Conservation (phyloP, 176 grass and related monocot species). For the Oryza glumipatula region DNA sequence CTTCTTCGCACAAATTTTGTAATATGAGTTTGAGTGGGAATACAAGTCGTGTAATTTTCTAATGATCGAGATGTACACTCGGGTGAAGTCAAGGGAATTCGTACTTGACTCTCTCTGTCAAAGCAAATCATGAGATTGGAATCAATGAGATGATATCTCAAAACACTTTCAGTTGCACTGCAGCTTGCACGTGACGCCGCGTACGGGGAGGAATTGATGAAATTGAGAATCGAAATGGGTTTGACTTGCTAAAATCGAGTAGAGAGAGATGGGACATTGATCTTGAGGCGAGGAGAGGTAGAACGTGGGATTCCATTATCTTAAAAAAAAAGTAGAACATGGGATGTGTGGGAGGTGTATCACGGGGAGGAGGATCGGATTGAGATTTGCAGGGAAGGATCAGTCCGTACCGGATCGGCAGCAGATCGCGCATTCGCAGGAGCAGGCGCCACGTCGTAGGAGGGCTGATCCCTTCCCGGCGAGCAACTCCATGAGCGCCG, state of each 20-base stretch:
- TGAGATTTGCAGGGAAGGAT: no score
- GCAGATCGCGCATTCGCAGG: no score
- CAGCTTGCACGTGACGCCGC: neutral
- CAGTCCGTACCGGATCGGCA: no score
- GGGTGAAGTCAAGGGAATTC: neutral
- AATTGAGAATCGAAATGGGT: neutral
- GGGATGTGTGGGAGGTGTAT: neutral
- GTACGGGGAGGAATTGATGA: neutral
- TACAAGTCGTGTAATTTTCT: constrained; percentile 30
- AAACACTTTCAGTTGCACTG: neutral
- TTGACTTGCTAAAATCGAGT: constrained; percentile 27
- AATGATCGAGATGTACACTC: neutral
- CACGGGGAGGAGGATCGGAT: neutral
- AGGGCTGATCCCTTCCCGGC: no score
- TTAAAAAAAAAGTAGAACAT: neutral
- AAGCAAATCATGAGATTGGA: neutral
- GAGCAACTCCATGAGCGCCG: no score
- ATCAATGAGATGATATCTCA: neutral
- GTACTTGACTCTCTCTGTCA: neutral
- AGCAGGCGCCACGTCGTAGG: no score
- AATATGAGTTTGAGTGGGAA: constrained; percentile 30
- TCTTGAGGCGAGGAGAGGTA: constrained; percentile 14
- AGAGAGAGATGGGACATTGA: constrained; percentile 17
- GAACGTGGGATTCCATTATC: constrained; percentile 1
- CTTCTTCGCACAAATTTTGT: constrained; percentile 23